Evolutionary conservation across 2,329 filamentous ascomycete species (phyloP).

Genomic region (Cryphonectria japonica): DNA sequence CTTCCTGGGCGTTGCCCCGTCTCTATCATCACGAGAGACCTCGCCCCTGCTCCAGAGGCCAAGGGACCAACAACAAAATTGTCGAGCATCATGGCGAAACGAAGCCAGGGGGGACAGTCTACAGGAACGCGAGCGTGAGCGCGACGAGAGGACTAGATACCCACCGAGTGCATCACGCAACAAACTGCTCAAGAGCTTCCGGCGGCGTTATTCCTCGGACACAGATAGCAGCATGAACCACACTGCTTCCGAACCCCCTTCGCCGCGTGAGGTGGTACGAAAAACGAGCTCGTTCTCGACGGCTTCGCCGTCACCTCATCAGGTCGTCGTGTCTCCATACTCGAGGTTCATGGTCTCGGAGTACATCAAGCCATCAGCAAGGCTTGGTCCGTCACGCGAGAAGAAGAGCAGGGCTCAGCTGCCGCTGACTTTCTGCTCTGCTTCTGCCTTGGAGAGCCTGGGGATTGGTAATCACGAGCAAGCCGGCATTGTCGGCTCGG

Average conservation of each 20-base stretch:
- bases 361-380: constrained; percentile 8
- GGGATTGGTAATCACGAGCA: constrained; percentile 6
- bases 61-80: neutral
- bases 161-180: constrained; percentile 23
- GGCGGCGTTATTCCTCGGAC: constrained; percentile 12
- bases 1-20: constrained; percentile 6
- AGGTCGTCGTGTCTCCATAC: constrained; percentile 19
- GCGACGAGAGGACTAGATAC: constrained; percentile 15
- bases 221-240: constrained; percentile 4
- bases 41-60: neutral
- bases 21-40: neutral
- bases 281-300: neutral
- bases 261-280: constrained; percentile 2
- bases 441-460: constrained; percentile 14
- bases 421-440: constrained; percentile 19
- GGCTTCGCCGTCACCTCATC: neutral
- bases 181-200: constrained; percentile 19
- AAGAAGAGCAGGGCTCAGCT: constrained; percentile 17
- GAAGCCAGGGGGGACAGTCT: neutral
- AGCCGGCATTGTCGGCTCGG: constrained; percentile 12
- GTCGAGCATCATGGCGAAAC: constrained; percentile 6
- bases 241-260: constrained; percentile 15
- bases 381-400: neutral
- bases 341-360: constrained; percentile 21
- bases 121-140: neutral